Conservation (phyloP, 441 rosid species). For the Geranium incanum region DNA sequence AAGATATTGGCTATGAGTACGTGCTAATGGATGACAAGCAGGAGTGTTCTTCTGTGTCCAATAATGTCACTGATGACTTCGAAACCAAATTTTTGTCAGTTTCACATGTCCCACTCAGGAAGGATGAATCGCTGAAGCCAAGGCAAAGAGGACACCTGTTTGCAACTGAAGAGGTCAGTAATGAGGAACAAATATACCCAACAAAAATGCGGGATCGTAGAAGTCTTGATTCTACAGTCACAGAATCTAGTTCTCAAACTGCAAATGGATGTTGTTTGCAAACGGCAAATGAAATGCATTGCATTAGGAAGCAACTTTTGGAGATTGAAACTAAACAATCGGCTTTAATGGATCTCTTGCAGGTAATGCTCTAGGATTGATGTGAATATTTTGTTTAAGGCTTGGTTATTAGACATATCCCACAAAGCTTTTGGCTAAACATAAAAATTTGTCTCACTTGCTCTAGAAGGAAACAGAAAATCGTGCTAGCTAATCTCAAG, state of each 20-base stretch:
- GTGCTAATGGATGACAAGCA: constrained; percentile 52
- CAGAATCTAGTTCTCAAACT: constrained; percentile 49
- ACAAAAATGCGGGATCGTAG: constrained; percentile 44
- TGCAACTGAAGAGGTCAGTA: constrained; percentile 36
- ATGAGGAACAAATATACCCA: constrained; percentile 38
- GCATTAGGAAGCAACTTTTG: constrained; percentile 62
- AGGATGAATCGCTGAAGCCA: constrained; percentile 33
- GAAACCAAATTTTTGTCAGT: constrained; percentile 45
- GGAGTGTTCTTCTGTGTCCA: constrained; percentile 51
- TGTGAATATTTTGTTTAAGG: background rate
- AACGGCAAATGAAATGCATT: constrained; percentile 53
- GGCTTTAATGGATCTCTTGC: constrained; percentile 59
- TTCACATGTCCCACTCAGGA: constrained; percentile 39
- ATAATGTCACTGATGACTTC: constrained; percentile 35
- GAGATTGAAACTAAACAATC: constrained; percentile 73
- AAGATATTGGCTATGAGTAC: constrained; percentile 45
- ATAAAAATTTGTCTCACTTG: background rate
- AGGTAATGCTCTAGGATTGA: constrained; percentile 38
- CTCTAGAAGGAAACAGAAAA: background rate
- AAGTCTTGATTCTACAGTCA: constrained; percentile 65
- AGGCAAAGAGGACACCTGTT: constrained; percentile 37
- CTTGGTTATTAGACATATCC: background rate
- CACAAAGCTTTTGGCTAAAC: background rate
- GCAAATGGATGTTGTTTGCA: constrained; percentile 51
- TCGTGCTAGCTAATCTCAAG: background rate